phyloP scores from a whole-genome alignment of 2,329 filamentous ascomycete species.

The Penicillium sp. region DNA sequence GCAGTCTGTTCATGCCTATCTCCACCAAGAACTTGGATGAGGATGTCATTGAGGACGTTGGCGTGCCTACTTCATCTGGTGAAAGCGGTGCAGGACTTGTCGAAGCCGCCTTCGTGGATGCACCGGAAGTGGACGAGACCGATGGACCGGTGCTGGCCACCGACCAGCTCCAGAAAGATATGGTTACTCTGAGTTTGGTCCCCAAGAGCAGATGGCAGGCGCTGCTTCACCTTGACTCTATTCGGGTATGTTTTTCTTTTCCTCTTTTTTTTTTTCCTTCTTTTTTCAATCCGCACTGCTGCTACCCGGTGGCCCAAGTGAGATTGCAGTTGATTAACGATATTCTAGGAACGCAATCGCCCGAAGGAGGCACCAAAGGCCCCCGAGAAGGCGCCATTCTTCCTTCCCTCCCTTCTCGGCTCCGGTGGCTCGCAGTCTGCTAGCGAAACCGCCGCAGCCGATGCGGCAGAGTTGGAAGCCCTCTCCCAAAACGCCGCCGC shows the following conservation, averaged over 20 bases:
- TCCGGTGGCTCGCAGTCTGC: constrained; percentile 31
- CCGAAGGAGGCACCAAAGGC: constrained; percentile 89
- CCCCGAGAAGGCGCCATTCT: constrained; percentile 95
- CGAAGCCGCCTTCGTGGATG: constrained; percentile 73
- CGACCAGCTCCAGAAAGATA: constrained; percentile 80
- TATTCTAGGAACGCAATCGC: constrained; percentile 79
- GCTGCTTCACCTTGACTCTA: constrained; percentile 86
- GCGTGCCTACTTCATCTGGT: constrained; percentile 77
- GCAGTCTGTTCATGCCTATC: constrained; percentile 85
- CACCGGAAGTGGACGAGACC: constrained; percentile 54
- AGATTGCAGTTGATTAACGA: constrained; percentile 20
- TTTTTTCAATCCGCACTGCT: neutral
- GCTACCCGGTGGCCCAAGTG: too few relatives aligned
- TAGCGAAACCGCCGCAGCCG: constrained; percentile 34
- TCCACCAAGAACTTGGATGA: constrained; percentile 85
- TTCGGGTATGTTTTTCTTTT: constrained; percentile 57
- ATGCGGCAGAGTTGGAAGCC: constrained; percentile 38
- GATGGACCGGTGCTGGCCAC: constrained; percentile 62
- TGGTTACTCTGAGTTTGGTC: constrained; percentile 87
- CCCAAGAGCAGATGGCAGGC: constrained; percentile 95
- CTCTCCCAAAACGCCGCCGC: constrained; percentile 46
- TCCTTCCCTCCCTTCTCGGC: constrained; percentile 66
- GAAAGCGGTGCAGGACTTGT: constrained; percentile 79
- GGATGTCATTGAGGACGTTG: constrained; percentile 69
- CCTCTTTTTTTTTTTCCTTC: neutral